These are phyloP conservation scores for Tilletia caries DNA, from an alignment of 1,284 basidiomycete genomes.

Conservation along the genomic window DNA sequence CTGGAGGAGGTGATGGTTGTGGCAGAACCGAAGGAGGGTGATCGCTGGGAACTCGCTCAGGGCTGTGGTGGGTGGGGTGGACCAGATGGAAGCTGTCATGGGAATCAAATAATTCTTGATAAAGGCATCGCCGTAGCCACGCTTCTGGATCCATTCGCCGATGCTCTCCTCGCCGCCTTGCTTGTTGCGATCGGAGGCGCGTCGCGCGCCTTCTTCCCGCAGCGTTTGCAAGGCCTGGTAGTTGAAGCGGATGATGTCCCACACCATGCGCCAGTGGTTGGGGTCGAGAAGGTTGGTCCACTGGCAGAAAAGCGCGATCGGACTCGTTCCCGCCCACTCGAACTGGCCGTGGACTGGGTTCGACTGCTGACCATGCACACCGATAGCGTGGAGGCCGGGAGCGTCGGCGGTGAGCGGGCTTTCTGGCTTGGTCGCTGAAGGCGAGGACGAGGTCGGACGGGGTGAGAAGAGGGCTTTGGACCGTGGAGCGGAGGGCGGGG, in stretches of 20 bases:
- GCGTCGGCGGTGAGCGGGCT: not conserved
- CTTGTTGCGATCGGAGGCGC: conserved; percentile 13
- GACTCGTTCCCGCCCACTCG: conserved; percentile 38
- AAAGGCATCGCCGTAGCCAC: conserved; percentile 69
- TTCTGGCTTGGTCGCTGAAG: not conserved
- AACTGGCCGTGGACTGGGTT: conserved; percentile 21
- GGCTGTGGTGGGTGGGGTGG: conserved; percentile 70
- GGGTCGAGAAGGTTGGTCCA: conserved; percentile 59
- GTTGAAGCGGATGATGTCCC: conserved; percentile 76
- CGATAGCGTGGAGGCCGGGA: not conserved
- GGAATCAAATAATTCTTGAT: conserved; percentile 71
- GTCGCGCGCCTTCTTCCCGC: conserved; percentile 51
- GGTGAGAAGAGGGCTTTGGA: conserved; percentile 7
- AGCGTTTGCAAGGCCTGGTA: conserved; percentile 61
- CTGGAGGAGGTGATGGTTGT: conserved; percentile 76
- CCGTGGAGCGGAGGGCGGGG: not conserved
- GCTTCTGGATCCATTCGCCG: conserved; percentile 66
- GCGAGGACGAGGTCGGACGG: not conserved
- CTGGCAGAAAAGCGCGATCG: conserved; percentile 34
- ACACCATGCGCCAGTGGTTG: conserved; percentile 70
- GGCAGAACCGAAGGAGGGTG: conserved; percentile 72
- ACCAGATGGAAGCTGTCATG: conserved; percentile 65
- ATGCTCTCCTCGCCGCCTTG: conserved; percentile 58
- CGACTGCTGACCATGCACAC: not conserved
- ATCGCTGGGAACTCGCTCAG: conserved; percentile 69